Evolutionary conservation across 495 filamentous ascomycete species (phyloP), one percentile per base, ranked within the genome.

Genomic region (Podospora australis): DNA sequence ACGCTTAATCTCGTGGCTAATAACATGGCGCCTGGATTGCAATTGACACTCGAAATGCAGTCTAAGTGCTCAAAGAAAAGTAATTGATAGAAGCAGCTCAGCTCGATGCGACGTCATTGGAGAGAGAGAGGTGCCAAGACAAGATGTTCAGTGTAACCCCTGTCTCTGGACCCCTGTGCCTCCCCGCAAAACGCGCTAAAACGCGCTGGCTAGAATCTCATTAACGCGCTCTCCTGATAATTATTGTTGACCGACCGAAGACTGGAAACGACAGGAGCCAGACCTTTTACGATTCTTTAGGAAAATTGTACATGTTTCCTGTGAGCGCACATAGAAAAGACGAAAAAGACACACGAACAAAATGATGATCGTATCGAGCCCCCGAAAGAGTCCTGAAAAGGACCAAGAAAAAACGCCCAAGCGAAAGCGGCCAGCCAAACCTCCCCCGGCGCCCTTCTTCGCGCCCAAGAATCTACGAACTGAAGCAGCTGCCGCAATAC

Each of bases 401-500:
- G 60, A 50, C 57, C 39, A 24, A 41, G 19, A 21, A 41, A 23
- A 21, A 10, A 16, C 20, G 14, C 22, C 25, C n/a, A 43, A 43
- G 40, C 20, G 22, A 10, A 43, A 43, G 23, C 40, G 40, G 3
- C 40, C 65, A 35, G 29, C 51, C 8, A 68, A 64, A 45, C 67
- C 63, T 14, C 59, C 57, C 1, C 44, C 50, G 13, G 49, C 59
- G 35, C 63, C 68, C 14, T 65, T 72, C 50, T 71, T 71, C 44
- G 68, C 66, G 19, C 62, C 62, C 41, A 68, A 69, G 46, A 65
- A 57, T 50, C 39, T 54, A 23, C n/a, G n/a, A n/a, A 43, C 56
- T 8, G 55, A 53, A 19, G 58, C 62, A 14, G 28, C 59, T 39
- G 44, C 78, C 56, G 73, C 72, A 23, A 83, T 92, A 36, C 86